Evolutionary conservation across 1,284 basidiomycete genomes (phyloP), one percentile per base, ranked within the genome.

Genomic region (Amylostereum chailletii): DNA sequence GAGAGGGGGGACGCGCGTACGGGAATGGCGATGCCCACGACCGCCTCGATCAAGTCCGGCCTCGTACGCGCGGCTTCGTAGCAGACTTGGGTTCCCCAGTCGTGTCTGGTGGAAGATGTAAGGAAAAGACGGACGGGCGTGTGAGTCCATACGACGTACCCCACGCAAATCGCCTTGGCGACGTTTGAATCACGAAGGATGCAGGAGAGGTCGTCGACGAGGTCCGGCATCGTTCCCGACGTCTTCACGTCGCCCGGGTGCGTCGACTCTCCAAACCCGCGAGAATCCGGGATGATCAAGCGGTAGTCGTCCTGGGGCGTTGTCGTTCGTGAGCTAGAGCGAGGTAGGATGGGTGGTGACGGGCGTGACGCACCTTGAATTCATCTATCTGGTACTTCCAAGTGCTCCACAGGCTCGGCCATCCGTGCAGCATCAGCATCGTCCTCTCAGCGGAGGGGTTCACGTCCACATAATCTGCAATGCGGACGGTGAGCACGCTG

Each of bases 321-420:
- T 31, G 45, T 32, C 3, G 11, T 26, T n/a, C 29, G n/a, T n/a
- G 32, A 39, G 36, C 31, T 11, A 19, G 19, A 31, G 34, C 30
- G 7, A 48, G 8, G 42, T 29, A 26, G 0, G 5, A 8, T 32
- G 19, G 8, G 26, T 19, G 26, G 32, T 34, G 10, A 36, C 30
- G 41, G 9, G 49, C 34, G 11, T 36, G 3, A 19, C 5, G 10
- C 55, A 76, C 83, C 65, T 78, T 62, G 60, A 86, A 80, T 52
- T 77, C 74, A 47, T 76, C 63, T 9, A 87, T 84, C 57, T 87
- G 84, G 41, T 72, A 73, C 29, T 76, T 71, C 85, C 84, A 87
- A 27, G 75, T 76, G 48, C 76, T 79, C 85, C 84, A 87, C 5
- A 86, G 62, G 56, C 79, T 73, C 1, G 84, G 85, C 84, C 84